Evolutionary conservation across 1,139 yeast species (phyloP).

Genomic region (Komagataea norvegica): DNA sequence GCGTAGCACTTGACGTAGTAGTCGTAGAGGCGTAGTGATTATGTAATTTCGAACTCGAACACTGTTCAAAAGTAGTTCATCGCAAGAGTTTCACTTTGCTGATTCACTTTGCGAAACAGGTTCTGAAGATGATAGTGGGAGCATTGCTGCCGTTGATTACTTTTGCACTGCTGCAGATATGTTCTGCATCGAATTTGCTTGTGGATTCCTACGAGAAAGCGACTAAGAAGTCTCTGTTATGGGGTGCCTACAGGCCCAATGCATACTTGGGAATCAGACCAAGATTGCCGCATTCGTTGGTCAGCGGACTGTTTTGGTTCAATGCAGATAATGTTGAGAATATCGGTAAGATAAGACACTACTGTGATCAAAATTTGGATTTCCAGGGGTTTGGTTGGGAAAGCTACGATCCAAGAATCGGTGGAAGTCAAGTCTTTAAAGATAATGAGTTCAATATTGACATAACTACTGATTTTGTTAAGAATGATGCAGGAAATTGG

Average conservation of each 20-base stretch:
- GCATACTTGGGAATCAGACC: slow-evolving; percentile 86
- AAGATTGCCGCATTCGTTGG: slow-evolving; percentile 61
- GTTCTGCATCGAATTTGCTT: slow-evolving; percentile 7
- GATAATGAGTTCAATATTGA: slow-evolving; percentile 64
- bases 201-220: slow-evolving; percentile 25
- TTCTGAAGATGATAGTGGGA: background rate
- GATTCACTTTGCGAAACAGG: no score
- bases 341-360: slow-evolving; percentile 63
- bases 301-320: slow-evolving; percentile 90
- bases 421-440: slow-evolving; percentile 74
- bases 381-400: slow-evolving; percentile 82
- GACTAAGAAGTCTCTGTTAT: slow-evolving; percentile 46
- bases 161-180: background rate
- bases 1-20: no score
- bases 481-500: slow-evolving; percentile 74
- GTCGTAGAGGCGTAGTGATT: no score
- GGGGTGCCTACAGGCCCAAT: slow-evolving; percentile 95
- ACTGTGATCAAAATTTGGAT: slow-evolving; percentile 70
- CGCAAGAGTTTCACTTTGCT: no score
- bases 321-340: slow-evolving; percentile 58
- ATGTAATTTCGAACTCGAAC: no score
- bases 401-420: slow-evolving; percentile 77
- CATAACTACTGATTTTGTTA: slow-evolving; percentile 69
- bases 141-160: background rate
- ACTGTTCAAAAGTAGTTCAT: no score